phyloP scores from a whole-genome alignment of 306 rosid species.

The Fagus crenata region DNA sequence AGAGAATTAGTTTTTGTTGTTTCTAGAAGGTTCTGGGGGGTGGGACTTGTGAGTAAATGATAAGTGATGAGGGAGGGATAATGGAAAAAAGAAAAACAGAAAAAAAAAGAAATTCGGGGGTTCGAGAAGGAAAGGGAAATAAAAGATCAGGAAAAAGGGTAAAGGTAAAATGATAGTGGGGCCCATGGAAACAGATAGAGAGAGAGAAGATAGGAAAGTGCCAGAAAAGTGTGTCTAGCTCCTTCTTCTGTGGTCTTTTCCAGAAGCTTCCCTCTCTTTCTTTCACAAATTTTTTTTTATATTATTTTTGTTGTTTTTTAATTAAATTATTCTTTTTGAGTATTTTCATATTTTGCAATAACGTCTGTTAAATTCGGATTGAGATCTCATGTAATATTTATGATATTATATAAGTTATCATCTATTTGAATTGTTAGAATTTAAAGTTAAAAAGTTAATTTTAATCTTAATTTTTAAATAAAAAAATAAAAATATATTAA shows the following conservation, averaged over 20 bases:
- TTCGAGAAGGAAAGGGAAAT: constrained; percentile 51
- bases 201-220: constrained; percentile 40
- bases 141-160: neutral
- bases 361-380: no score
- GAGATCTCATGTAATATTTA: no score
- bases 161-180: constrained; percentile 30
- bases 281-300: neutral
- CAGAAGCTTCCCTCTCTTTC: constrained; percentile 54
- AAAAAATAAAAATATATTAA: no score
- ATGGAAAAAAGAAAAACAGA: constrained; percentile 6
- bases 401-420: no score
- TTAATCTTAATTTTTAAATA: no score
- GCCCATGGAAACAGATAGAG: constrained; percentile 25
- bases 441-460: no score
- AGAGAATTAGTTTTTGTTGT: constrained; percentile 35
- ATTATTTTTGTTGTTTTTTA: neutral
- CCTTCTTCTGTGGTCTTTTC: constrained; percentile 34
- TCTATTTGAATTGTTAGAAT: no score
- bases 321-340: neutral
- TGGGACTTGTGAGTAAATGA: constrained; percentile 20
- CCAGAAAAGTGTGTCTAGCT: constrained; percentile 39
- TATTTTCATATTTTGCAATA: neutral
- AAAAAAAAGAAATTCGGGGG: constrained; percentile 39
- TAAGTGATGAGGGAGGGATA: neutral
- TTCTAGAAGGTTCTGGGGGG: constrained; percentile 82